Evolutionary conservation across 2,329 filamentous ascomycete species (phyloP).

Genomic region (Rhytidhysteron rufulum): DNA sequence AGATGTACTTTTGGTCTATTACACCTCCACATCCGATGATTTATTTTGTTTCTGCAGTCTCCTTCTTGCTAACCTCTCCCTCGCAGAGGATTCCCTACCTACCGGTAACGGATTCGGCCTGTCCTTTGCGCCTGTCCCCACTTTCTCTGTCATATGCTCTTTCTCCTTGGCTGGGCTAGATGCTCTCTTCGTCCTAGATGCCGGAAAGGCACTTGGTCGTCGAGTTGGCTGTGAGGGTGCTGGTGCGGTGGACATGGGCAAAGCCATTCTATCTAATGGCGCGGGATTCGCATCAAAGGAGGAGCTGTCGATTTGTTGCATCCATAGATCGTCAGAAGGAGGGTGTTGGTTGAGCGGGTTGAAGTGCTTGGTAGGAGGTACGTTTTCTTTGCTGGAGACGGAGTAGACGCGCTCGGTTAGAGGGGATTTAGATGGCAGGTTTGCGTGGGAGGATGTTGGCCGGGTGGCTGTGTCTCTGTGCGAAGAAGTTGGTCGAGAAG

Average conservation of each 20-base stretch:
- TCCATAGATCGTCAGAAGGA: slow-evolving; percentile 31
- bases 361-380: slow-evolving; percentile 19
- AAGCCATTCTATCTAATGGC: slow-evolving; percentile 27
- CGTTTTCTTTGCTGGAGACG: slow-evolving; percentile 18
- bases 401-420: slow-evolving; percentile 16
- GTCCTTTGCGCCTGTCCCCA: not conserved
- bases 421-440: slow-evolving; percentile 15
- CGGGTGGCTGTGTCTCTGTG: no score
- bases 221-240: slow-evolving; percentile 12
- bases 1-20: no score
- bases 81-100: not conserved
- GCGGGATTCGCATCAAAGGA: no score
- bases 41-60: not conserved
- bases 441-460: no score
- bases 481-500: slow-evolving; percentile 6
- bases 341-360: slow-evolving; percentile 26
- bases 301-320: slow-evolving; percentile 18
- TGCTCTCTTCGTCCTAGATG: not conserved
- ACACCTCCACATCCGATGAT: no score
- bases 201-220: not conserved
- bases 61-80: slow-evolving; percentile 1
- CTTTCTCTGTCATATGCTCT: not conserved
- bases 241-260: slow-evolving; percentile 26
- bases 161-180: not conserved
- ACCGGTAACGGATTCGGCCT: not conserved